Evolutionary conservation across 352 stramenopile genomes (phyloP).

Genomic region (Detonula confervacea): DNA sequence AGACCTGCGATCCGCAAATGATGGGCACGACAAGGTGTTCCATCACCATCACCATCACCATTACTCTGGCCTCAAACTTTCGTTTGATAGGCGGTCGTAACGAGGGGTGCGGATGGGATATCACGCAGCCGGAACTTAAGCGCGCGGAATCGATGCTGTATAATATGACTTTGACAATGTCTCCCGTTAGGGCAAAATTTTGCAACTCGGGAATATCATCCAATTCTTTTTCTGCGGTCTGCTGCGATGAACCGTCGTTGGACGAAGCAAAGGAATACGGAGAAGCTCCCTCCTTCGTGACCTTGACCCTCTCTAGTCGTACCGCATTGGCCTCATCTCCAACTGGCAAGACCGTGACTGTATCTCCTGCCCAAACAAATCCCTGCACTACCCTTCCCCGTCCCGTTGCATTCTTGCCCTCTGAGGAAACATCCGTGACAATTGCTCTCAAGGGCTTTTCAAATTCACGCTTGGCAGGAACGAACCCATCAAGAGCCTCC

Average conservation of each 20-base stretch:
- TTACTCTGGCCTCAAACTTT: slow-evolving; percentile 69
- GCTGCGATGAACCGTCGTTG: not conserved
- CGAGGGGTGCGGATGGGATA: slow-evolving; percentile 68
- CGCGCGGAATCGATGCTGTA: slow-evolving; percentile 76
- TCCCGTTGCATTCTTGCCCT: slow-evolving; percentile 77
- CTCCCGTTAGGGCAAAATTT: slow-evolving; percentile 70
- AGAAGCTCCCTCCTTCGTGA: slow-evolving; percentile 39
- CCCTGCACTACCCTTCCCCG: slow-evolving; percentile 82
- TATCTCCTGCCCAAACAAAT: slow-evolving; percentile 68
- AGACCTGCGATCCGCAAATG: slow-evolving; percentile 82
- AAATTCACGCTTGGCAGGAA: slow-evolving; percentile 69
- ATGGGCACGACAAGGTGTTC: slow-evolving; percentile 79
- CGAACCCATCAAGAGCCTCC: slow-evolving; percentile 75
- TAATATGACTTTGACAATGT: slow-evolving; percentile 76
- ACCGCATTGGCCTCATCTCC: slow-evolving; percentile 76
- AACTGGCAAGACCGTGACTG: slow-evolving; percentile 78
- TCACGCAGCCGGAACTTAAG: slow-evolving; percentile 76
- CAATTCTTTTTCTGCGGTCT: slow-evolving; percentile 13
- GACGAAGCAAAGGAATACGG: slow-evolving; percentile 42
- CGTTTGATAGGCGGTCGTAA: slow-evolving; percentile 60
- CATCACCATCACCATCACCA: slow-evolving; percentile 83
- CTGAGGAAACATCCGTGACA: slow-evolving; percentile 73
- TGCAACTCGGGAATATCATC: slow-evolving; percentile 48
- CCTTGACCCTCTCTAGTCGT: slow-evolving; percentile 65
- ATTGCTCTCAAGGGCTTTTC: slow-evolving; percentile 78